Conservation (phyloP, 345 rosid genomes). For the Leavenworthia alabamica region DNA sequence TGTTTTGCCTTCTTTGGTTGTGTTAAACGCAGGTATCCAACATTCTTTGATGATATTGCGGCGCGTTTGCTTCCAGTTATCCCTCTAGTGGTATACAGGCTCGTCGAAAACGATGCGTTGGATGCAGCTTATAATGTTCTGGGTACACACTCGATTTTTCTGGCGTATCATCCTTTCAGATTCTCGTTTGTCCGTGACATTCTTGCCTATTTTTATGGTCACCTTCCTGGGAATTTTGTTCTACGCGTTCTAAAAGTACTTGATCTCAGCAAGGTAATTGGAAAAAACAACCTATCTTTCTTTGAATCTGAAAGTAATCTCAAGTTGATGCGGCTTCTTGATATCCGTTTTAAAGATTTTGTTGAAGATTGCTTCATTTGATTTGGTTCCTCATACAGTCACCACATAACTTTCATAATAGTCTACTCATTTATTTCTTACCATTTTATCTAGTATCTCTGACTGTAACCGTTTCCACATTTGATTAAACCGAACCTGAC, state of each 20-base stretch:
- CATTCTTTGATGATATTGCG: constrained; percentile 90
- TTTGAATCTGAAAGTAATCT: background rate
- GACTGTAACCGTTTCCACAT: constrained; percentile 2
- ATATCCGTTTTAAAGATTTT: background rate
- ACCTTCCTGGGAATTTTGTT: constrained; percentile 75
- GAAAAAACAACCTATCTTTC: background rate
- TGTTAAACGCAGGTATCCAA: constrained; percentile 67
- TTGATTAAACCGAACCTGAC: background rate
- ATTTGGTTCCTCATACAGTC: background rate
- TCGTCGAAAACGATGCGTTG: constrained; percentile 81
- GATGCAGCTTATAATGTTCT: constrained; percentile 72
- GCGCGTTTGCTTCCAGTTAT: constrained; percentile 90
- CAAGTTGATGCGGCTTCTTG: background rate
- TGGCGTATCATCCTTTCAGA: constrained; percentile 80
- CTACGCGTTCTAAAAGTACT: constrained; percentile 68
- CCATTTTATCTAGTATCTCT: background rate
- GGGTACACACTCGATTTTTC: constrained; percentile 48
- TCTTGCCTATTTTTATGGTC: constrained; percentile 92
- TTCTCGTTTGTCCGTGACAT: constrained; percentile 94
- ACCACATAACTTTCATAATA: background rate
- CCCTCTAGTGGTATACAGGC: constrained; percentile 86
- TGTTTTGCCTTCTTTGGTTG: background rate
- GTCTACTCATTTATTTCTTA: background rate
- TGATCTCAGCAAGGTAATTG: constrained; percentile 76
- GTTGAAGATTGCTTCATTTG: background rate